phyloP scores from a whole-genome alignment of 2,329 filamentous ascomycete genomes.

The Boeremia exigua region DNA sequence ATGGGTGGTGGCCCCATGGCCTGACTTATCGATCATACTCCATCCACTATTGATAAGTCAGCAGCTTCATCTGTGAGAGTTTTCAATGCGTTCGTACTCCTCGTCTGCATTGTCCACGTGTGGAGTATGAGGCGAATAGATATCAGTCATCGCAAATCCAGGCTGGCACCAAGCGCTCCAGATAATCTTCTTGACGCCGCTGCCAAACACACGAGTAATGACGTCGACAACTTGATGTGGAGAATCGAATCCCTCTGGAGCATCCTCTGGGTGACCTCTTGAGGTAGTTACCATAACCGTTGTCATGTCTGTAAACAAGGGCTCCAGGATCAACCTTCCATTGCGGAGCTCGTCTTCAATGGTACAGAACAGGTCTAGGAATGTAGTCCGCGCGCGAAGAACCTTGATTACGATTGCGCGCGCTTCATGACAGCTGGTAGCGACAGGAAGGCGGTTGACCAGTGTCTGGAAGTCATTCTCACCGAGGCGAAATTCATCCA shows the following conservation, averaged over 20 bases:
- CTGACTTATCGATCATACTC: background rate
- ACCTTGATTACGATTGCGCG: conserved; percentile 4
- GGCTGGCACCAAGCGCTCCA: conserved; percentile 8
- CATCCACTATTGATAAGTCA: background rate
- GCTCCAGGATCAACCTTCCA: conserved; percentile 4
- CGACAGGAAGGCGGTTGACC: conserved; percentile 14
- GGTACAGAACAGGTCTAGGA: background rate
- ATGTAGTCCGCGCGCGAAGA: background rate
- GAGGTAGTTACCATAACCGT: conserved; percentile 12
- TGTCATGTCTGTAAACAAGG: conserved; percentile 12
- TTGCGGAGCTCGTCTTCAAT: background rate
- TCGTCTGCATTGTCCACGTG: conserved; percentile 3
- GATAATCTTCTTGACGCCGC: conserved; percentile 13
- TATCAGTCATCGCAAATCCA: conserved; percentile 4
- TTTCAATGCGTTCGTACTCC: background rate
- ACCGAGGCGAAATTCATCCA: conserved; percentile 6
- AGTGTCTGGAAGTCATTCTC: conserved; percentile 14
- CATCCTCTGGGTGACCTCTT: conserved; percentile 1
- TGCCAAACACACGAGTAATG: conserved; percentile 17
- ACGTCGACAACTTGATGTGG: conserved; percentile 14
- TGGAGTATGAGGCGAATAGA: conserved; percentile 13
- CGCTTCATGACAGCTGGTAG: conserved; percentile 9
- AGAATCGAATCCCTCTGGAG: conserved; percentile 12
- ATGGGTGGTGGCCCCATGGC: background rate
- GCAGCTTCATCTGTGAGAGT: background rate